Base-by-base conservation (phyloP, 2,329 filamentous ascomycete species). In the Leptodontidium sp. region DNA sequence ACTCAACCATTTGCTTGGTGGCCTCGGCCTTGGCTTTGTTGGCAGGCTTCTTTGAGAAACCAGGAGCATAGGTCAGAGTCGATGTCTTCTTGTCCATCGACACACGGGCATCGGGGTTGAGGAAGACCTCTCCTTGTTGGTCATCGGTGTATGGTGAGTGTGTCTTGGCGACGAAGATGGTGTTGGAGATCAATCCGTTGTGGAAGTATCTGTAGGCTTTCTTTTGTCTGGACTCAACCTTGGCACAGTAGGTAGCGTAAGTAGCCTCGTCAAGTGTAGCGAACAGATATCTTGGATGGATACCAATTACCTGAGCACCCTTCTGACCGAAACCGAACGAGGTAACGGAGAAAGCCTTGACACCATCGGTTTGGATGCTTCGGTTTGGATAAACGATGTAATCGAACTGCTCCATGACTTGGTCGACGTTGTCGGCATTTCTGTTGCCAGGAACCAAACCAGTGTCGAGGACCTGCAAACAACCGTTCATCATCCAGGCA, bases 401-500 rank as follows among this genome's bases (percentile, higher is more conserved):
- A 80, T 99, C 96, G 76, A 96, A 99, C 80, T 98, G 88, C 86
- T 98, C 95, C 92, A 99, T 97, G 75, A 94, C 87, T 79, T 94
- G 89, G 80, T 99, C 96, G 66, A 99, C 90, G 75, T 99, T 99
- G 84, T 99, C 96, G 63, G 96, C 96, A 77, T 99, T 99, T 78
- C 94, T 92, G 85, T 99, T 99, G 69, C 96, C 96, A 15, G 96
- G 96, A 29, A 99, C 95, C 61, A 99, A 86, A 78, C 96, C 96
- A 63, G 88, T 91, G 85, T 98, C 97, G 76, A 99, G 88, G 57
- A 98, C 93, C 81, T 99, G 96, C 80, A 99, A 85, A 81, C 93
- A 96, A 74, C 96, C 96, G 85, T 99, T 99, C 88, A 99, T 90
- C 96, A 99, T 99, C 94, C 96, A 99, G 61, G 95, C 96, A 85